Evolutionary conservation across 2,329 filamentous ascomycete genomes (phyloP).

Genomic region (Dendrostoma leiphaemia): DNA sequence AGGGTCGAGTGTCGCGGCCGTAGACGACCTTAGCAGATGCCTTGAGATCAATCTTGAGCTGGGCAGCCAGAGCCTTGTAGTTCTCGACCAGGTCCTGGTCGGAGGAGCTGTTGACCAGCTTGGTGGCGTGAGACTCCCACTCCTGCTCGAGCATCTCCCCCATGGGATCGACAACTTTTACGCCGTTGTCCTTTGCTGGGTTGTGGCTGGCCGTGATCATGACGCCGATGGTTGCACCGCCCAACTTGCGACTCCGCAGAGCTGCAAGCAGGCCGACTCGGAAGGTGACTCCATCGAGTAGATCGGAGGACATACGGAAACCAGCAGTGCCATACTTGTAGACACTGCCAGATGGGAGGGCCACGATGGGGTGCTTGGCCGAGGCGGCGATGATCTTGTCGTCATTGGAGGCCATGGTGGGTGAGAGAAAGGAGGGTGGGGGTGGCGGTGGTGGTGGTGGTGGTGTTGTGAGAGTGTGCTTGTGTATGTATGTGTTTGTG

Average conservation of each 20-base stretch:
- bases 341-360: conserved; percentile 42
- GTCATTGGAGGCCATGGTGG: conserved; percentile 44
- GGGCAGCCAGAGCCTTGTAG: conserved; percentile 72
- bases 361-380: conserved; percentile 58
- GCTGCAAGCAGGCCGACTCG: conserved; percentile 87
- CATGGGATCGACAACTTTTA: conserved; percentile 96
- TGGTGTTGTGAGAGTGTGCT: too few species aligned
- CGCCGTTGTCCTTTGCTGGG: conserved; percentile 83
- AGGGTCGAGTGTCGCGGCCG: conserved; percentile 89
- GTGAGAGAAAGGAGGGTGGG: too few species aligned
- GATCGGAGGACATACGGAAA: conserved; percentile 69
- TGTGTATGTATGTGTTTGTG: too few species aligned
- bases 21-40: conserved; percentile 79
- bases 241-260: conserved; percentile 84
- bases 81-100: conserved; percentile 73
- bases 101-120: conserved; percentile 78
- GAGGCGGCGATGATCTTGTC: conserved; percentile 58
- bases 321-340: conserved; percentile 68
- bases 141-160: conserved; percentile 97
- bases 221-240: conserved; percentile 88
- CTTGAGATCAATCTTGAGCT: conserved; percentile 72
- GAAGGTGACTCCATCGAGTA: conserved; percentile 90
- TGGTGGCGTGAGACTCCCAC: conserved; percentile 88
- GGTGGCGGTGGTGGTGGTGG: too few species aligned
- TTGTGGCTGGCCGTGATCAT: conserved; percentile 97